Evolutionary conservation across 768 basidiomycete genomes (phyloP).

Genomic region (Candolleomyces efflorescens): DNA sequence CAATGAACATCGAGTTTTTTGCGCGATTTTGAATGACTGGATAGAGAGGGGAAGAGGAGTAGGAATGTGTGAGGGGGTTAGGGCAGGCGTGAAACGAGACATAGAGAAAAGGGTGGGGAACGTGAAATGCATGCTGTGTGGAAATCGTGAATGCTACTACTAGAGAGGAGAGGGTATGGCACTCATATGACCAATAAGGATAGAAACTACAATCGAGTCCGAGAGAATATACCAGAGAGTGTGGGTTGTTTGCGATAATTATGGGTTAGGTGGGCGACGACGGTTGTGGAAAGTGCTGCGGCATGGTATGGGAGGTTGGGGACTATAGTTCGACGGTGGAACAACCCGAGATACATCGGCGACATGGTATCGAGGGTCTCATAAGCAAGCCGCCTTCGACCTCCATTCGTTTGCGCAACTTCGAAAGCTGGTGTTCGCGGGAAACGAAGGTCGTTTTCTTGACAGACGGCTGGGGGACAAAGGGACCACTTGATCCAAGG

Average conservation of each 20-base stretch:
- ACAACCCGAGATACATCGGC: slow-evolving; percentile 30
- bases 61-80: neutral
- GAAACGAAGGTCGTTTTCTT: slow-evolving; percentile 40
- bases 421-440: slow-evolving; percentile 63
- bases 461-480: neutral
- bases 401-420: slow-evolving; percentile 53
- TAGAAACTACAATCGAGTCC: slow-evolving; percentile 6
- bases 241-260: slow-evolving; percentile 16
- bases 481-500: slow-evolving; percentile 25
- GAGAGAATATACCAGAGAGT: neutral
- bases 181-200: neutral
- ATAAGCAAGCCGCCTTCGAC: slow-evolving; percentile 27
- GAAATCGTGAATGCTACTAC: slow-evolving; percentile 5
- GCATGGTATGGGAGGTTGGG: no score
- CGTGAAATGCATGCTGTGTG: slow-evolving; percentile 1
- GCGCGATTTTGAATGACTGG: neutral
- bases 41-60: neutral
- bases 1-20: neutral
- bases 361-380: slow-evolving; percentile 29
- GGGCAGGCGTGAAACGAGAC: neutral
- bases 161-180: neutral
- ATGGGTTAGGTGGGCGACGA: slow-evolving; percentile 13
- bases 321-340: no score
- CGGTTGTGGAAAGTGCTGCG: no score
- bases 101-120: neutral